Evolutionary conservation across 2,329 filamentous ascomycete genomes (phyloP).

Genomic region (Colletotrichum orchidophilum): DNA sequence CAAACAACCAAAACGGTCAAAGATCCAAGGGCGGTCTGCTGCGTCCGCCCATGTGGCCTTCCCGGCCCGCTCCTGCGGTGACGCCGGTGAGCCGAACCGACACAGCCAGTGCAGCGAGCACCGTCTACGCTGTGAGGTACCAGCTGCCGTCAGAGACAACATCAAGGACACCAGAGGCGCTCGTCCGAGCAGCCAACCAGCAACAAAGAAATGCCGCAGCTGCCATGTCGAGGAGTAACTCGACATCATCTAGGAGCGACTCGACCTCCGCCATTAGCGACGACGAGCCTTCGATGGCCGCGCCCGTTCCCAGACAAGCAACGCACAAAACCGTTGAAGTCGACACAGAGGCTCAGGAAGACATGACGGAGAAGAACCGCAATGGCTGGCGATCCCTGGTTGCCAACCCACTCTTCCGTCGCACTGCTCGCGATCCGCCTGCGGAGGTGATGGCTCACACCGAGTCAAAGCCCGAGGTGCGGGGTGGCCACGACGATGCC

Average conservation of each 20-base stretch:
- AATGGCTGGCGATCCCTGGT: conserved; percentile 45
- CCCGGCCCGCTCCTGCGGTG: conserved; percentile 62
- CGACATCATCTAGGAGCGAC: conserved; percentile 11
- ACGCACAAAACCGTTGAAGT: conserved; percentile 20
- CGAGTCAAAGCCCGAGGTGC: conserved; percentile 15
- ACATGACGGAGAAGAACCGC: conserved; percentile 31
- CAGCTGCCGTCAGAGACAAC: conserved; percentile 65
- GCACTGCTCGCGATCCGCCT: conserved; percentile 25
- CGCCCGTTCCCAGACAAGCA: conserved; percentile 28
- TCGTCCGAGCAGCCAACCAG: conserved; percentile 14
- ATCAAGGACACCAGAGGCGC: conserved; percentile 20
- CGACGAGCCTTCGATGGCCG: conserved; percentile 35
- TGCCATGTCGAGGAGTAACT: conserved; percentile 15
- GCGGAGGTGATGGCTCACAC: conserved; percentile 24
- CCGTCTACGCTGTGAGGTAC: conserved; percentile 70
- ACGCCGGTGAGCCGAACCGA: conserved; percentile 70
- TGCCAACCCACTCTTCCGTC: conserved; percentile 41
- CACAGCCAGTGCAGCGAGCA: conserved; percentile 71
- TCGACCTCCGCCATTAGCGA: conserved; percentile 33
- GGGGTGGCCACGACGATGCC: conserved; percentile 40
- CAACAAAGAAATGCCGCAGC: conserved; percentile 7
- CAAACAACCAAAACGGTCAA: conserved; percentile 36
- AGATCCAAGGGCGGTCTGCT: conserved; percentile 48
- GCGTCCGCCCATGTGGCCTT: conserved; percentile 63
- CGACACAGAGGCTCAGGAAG: conserved; percentile 41